Evolutionary conservation across 2,329 filamentous ascomycete genomes (phyloP), one percentile per base, ranked within the genome.

Genomic region (Escovopsis weberi): DNA sequence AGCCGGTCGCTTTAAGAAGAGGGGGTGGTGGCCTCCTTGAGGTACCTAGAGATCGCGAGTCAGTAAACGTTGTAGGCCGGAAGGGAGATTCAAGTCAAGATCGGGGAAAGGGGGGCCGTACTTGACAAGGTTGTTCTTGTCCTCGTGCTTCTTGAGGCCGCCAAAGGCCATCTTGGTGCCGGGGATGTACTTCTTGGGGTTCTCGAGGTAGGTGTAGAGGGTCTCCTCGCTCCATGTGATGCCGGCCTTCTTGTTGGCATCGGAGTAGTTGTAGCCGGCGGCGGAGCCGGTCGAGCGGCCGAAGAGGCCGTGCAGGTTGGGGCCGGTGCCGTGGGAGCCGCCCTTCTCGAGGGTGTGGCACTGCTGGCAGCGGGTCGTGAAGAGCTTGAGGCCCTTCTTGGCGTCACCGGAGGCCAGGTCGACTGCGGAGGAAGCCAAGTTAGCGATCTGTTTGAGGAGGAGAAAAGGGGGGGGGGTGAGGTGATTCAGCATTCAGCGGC

Each of bases 161-260:
- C 91, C 91, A 65, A 96, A 98, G 59, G 91, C 91, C 91, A 98
- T 98, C 86, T 96, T 98, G 74, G 91, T 98, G 57, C 91, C 91
- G 56, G 91, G 91, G 53, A 98, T 95, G 80, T 88, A 98, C 79
- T 96, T 96, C 83, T 98, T 98, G 72, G 91, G 91, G 83, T 96
- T 96, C 80, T 98, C 91, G 61, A 98, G 88, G 81, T 98, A 98
- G 55, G 81, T 77, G 71, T 94, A 96, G 58, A 98, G 78, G 67
- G 85, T 83, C 52, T 79, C 66, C 63, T 94, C 80, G 55, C 86
- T 70, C 91, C 91, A 98, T 58, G 69, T 75, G 57, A 98, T 79
- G 59, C 82, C 88, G 75, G 94, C 94, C 62, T 82, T 72, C 83
- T 96, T 96, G 85, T 98, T 98, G 78, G 89, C 91, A 63, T 98